Base-by-base conservation (phyloP, 352 stramenopile genomes). In the Phytophthora rubi region DNA sequence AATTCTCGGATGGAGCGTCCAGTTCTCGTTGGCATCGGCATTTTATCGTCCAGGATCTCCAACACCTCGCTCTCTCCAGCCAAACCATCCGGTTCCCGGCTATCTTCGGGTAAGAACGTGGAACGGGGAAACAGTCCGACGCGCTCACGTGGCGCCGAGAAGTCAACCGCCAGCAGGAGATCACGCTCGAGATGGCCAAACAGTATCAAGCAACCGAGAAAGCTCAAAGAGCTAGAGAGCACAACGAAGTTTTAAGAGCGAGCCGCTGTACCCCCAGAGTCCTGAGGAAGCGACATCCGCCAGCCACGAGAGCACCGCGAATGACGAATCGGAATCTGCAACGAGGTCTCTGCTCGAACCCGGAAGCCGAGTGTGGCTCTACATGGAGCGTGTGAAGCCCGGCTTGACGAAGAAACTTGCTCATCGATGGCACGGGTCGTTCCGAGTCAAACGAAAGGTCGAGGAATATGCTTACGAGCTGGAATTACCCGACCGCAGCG, bases 361-460 rank as follows among this genome's bases (percentile, higher is more conserved):
- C 4, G 59, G 33, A 4, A 52, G 26, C 21, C 6, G 59, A 1
- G 59, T 65, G 4, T 64, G 58, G 58, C 45, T 64, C 2, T 64
- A 64, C 30, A 56, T 64, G 58, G 58, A 53, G 13, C 47, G 59
- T 4, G 59, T 65, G 3, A 58, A 58, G n/a, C 59, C 59, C 5
- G 59, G 59, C 21, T 26, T 52, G 13, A 45, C 53, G 26, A 56
- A 12, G 33, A 39, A 39, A 12, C 33, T 37, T 12, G 33, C 33
- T 8, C 33, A 39, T 6, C 33, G 7, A 12, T 39, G 33, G 33
- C 33, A 39, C 9, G 33, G 33, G 2, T 9, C 33, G 10, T 39
- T 13, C 33, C 10, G 33, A 12, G 12, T 39, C 33, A 39, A 39
- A 12, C 8, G 33, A 10, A 39, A 39, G 33, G 33, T 39, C 33